Conservation (phyloP, 176 grass and related monocot genomes). For the Eleusine indica region DNA sequence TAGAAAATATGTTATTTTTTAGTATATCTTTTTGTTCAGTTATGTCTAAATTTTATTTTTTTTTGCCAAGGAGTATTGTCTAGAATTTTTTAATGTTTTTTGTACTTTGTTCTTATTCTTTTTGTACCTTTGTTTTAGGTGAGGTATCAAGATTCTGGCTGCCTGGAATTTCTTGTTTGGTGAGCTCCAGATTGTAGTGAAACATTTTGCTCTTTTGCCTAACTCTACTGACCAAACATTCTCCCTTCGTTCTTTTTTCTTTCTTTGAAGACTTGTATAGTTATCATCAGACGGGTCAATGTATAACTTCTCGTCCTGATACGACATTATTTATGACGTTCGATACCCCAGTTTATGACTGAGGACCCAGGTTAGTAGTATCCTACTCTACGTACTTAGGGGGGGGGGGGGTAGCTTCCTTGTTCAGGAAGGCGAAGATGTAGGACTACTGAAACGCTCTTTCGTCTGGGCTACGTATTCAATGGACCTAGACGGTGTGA, state of each 20-base stretch:
- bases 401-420: too few relatives aligned
- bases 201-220: background rate
- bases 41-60: background rate
- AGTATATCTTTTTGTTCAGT: background rate
- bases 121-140: background rate
- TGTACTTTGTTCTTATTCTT: background rate
- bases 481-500: background rate
- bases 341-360: conserved; percentile 37
- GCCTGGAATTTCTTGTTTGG: background rate
- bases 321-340: conserved; percentile 6
- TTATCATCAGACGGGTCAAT: background rate
- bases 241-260: background rate
- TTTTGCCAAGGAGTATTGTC: too few relatives aligned
- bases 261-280: background rate
- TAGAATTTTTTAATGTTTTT: too few relatives aligned
- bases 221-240: conserved; percentile 23
- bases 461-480: background rate
- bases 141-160: background rate
- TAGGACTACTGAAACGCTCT: conserved; percentile 1
- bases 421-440: background rate
- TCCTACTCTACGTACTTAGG: too few relatives aligned
- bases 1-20: too few relatives aligned
- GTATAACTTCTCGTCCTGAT: background rate
- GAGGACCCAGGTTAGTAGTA: too few relatives aligned
- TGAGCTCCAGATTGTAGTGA: background rate